Conservation (phyloP, 73 alveolate genomes). For the Stentor roeselii region DNA sequence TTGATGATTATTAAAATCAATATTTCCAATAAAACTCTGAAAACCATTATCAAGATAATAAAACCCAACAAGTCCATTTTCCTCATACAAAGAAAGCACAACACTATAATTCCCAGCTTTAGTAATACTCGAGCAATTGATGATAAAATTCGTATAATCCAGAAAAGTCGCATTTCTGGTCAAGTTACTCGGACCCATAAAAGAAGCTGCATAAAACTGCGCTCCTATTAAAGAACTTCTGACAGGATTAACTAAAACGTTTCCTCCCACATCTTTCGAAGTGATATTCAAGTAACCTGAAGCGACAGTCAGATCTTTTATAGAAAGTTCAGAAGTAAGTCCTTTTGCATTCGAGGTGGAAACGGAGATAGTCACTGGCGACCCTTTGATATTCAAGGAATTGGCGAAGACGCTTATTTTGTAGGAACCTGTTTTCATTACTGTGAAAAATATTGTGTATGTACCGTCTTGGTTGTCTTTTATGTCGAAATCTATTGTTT, state of each 20-base stretch:
- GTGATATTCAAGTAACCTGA: neutral
- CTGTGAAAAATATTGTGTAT: neutral
- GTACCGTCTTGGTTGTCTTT: neutral
- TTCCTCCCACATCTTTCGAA: neutral
- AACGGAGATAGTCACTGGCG: neutral
- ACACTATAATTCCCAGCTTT: neutral
- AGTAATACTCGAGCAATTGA: neutral
- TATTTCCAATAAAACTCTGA: neutral
- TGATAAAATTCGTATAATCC: neutral
- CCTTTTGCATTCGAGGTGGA: neutral
- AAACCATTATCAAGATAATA: neutral
- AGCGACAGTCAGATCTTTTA: neutral
- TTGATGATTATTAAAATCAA: neutral
- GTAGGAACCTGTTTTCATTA: neutral
- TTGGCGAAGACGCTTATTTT: neutral
- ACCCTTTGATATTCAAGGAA: neutral
- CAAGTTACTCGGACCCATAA: neutral
- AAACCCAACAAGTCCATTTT: constrained; percentile 19
- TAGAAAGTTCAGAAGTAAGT: neutral
- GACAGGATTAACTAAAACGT: neutral
- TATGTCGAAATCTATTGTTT: neutral
- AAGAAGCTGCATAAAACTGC: neutral
- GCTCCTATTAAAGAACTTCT: neutral
- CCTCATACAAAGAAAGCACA: neutral
- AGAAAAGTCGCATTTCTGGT: neutral